A percentile compares a stretch with the other conserved stretches of the same genome.
These are phyloP conservation scores for Penicillium sp. DNA, from an alignment of 2,329 filamentous ascomycete genomes.

Conservation along the genomic window DNA sequence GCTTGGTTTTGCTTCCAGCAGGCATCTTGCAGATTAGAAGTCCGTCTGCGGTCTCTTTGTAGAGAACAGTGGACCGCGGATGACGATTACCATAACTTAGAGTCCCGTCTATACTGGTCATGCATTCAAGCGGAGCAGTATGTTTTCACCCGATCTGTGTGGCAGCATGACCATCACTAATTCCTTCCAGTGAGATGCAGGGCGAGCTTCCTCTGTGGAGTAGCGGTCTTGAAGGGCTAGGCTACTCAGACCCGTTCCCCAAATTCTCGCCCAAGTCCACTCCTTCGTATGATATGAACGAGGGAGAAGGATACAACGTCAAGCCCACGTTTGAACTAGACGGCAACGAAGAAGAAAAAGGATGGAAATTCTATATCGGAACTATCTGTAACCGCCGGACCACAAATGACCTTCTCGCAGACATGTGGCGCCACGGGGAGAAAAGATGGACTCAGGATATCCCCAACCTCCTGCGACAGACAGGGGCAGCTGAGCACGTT, in stretches of 20 bases:
- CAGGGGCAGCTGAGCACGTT: slow-evolving; percentile 14
- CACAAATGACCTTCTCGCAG: slow-evolving; percentile 24
- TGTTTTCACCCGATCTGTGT: background rate
- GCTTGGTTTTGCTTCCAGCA: slow-evolving; percentile 29
- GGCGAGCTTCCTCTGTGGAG: slow-evolving; percentile 26
- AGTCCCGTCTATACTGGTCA: slow-evolving; percentile 27
- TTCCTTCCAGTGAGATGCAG: slow-evolving; percentile 22
- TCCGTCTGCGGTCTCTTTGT: slow-evolving; percentile 23
- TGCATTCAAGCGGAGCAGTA: slow-evolving; percentile 29
- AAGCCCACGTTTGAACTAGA: slow-evolving; percentile 6
- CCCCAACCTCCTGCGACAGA: slow-evolving; percentile 14
- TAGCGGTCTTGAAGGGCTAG: slow-evolving; percentile 21
- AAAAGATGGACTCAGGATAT: slow-evolving; percentile 21
- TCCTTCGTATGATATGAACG: slow-evolving; percentile 17
- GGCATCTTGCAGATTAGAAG: slow-evolving; percentile 26
- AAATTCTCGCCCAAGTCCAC: slow-evolving; percentile 9
- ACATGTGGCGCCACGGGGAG: slow-evolving; percentile 24
- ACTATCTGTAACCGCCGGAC: slow-evolving; percentile 26
- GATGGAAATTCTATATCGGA: slow-evolving; percentile 26
- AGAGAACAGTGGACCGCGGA: slow-evolving; percentile 25
- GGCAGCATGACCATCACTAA: background rate
- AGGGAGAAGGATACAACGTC: slow-evolving; percentile 2
- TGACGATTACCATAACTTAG: slow-evolving; percentile 24
- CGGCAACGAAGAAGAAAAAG: slow-evolving; percentile 22
- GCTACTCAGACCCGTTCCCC: slow-evolving; percentile 25